Evolutionary conservation across 106 monocot species (phyloP).

Genomic region (Ottelia alismoides): DNA sequence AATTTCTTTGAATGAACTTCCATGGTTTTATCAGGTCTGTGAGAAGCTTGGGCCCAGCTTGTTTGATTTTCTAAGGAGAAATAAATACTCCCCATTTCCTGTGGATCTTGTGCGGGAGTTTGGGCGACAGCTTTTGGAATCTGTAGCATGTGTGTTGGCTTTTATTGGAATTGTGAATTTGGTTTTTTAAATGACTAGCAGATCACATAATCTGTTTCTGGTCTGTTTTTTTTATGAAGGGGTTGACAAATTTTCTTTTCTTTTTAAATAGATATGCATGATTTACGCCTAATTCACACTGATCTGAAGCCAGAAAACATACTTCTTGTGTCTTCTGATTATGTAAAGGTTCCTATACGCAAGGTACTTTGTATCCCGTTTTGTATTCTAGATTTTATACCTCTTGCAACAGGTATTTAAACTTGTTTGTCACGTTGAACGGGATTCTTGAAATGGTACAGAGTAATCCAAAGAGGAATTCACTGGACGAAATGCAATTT

Average conservation of each 20-base stretch:
- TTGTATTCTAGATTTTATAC: constrained; percentile 15
- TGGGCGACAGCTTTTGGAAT: constrained; percentile 98
- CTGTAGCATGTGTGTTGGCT: constrained; percentile 93
- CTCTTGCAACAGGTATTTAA: constrained; percentile 25
- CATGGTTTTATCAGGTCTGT: constrained; percentile 93
- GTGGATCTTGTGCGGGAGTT: constrained; percentile 98
- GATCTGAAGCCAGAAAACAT: constrained; percentile 99
- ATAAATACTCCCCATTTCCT: constrained; percentile 90
- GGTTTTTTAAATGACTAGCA: constrained; percentile 18
- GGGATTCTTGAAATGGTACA: constrained; percentile 52
- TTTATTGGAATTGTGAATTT: constrained; percentile 9
- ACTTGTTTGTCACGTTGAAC: constrained; percentile 38
- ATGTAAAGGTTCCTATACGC: constrained; percentile 63
- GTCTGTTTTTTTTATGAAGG: constrained; percentile 7
- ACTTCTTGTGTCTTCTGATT: constrained; percentile 84
- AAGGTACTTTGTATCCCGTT: constrained; percentile 63
- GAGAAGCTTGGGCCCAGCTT: constrained; percentile 99
- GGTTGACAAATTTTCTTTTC: constrained; percentile 15
- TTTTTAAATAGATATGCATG: constrained; percentile 93
- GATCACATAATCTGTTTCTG: constrained; percentile 11
- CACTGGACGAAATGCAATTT: constrained; percentile 64
- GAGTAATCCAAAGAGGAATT: constrained; percentile 42
- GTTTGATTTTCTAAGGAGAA: constrained; percentile 97
- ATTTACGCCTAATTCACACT: constrained; percentile 92
- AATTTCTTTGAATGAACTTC: constrained; percentile 53